Evolutionary conservation across 495 filamentous ascomycete genomes (phyloP).

Genomic region (Hypoxylon fuscum): DNA sequence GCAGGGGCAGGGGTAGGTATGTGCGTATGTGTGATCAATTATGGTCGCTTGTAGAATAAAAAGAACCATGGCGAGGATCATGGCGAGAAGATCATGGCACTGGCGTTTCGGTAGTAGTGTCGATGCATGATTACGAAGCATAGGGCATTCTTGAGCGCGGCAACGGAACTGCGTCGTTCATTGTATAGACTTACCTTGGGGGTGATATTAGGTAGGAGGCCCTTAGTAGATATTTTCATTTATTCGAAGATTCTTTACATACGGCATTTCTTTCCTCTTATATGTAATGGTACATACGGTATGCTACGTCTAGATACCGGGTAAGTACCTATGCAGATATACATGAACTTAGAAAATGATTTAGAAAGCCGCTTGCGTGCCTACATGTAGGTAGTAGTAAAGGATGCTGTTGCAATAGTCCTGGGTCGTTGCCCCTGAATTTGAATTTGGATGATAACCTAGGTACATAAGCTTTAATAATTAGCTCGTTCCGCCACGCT

Average conservation of each 20-base stretch:
- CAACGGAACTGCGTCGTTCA: conserved; percentile 32
- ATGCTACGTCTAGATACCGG: no score
- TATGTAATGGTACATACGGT: no score
- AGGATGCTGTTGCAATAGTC: no score
- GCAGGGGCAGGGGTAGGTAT: conserved; percentile 2
- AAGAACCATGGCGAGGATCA: conserved; percentile 41
- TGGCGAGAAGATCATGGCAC: conserved; percentile 44
- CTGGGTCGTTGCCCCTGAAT: no score
- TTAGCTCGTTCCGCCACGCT: conserved; percentile 36
- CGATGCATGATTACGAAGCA: conserved; percentile 46
- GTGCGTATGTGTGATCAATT: conserved; percentile 26
- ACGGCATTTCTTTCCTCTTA: no score
- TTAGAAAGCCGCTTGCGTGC: no score
- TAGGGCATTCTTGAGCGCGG: conserved; percentile 33
- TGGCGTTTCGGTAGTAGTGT: conserved; percentile 46
- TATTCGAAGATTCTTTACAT: no score
- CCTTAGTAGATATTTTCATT: conserved; percentile 27
- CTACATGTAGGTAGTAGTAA: no score
- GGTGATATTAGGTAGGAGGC: conserved; percentile 26
- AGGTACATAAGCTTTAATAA: no score
- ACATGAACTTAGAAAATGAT: no score
- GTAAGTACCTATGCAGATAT: no score
- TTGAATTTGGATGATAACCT: no score
- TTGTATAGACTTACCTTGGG: conserved; percentile 38
- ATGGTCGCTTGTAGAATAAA: conserved; percentile 44